These are phyloP conservation scores for Hordeum vulgare DNA, from an alignment of 176 grass and related monocot genomes.

Conservation along the genomic window DNA sequence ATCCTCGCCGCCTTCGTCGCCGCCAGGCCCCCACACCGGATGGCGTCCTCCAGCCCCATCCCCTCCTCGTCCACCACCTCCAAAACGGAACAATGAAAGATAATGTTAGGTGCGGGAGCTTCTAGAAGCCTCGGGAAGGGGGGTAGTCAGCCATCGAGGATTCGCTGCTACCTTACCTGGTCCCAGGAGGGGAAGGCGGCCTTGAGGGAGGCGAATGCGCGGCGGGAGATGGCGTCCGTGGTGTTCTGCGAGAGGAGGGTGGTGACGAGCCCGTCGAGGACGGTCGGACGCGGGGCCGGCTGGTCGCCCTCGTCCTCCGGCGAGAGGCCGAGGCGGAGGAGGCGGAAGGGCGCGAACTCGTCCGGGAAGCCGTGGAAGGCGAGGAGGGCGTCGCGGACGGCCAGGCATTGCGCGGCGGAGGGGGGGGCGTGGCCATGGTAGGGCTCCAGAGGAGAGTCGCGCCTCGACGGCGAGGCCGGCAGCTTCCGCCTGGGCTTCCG, in stretches of 20 bases:
- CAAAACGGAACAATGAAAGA: neutral
- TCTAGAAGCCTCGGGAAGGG: neutral
- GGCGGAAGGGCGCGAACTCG: conserved; percentile 71
- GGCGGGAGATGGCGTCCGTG: conserved; percentile 72
- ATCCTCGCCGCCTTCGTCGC: conserved; percentile 73
- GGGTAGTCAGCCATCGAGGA: neutral
- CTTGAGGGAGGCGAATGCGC: conserved; percentile 75
- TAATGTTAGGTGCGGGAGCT: neutral
- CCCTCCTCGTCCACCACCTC: conserved; percentile 61
- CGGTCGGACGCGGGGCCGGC: neutral
- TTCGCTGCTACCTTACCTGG: conserved; percentile 28
- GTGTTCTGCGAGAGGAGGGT: conserved; percentile 95
- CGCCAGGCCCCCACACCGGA: conserved; percentile 69
- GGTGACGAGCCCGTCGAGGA: conserved; percentile 69
- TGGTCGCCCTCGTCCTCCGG: neutral
- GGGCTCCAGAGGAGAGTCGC: conserved; percentile 28
- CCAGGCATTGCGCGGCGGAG: conserved; percentile 53
- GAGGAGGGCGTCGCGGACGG: conserved; percentile 68
- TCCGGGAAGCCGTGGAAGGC: conserved; percentile 73
- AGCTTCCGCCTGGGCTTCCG: conserved; percentile 53
- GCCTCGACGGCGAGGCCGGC: neutral
- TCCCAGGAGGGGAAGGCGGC: conserved; percentile 60
- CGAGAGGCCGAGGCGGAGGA: conserved; percentile 16
- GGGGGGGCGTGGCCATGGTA: conserved; percentile 41
- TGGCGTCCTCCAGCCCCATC: conserved; percentile 59